A percentile compares a stretch with the other conserved stretches of the same genome.
Evolutionary conservation across 2,329 filamentous ascomycete species (phyloP).

Genomic region (Elsinoe batatas): DNA sequence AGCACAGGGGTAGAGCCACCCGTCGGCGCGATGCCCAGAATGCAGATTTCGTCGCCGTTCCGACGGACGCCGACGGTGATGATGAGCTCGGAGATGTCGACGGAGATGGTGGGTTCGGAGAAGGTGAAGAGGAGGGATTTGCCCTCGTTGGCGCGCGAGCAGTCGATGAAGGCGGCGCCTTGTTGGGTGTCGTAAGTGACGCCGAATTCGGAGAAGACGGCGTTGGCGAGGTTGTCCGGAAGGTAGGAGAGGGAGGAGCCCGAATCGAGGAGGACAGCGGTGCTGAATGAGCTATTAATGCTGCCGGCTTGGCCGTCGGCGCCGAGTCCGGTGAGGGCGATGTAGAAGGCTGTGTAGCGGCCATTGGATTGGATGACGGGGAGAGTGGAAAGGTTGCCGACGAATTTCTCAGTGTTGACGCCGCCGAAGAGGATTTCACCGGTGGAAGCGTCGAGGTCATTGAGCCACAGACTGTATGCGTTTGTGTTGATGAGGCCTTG

Average conservation of each 20-base stretch:
- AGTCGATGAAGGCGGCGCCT: constrained; percentile 44
- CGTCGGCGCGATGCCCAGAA: constrained; percentile 44
- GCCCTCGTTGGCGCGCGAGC: constrained; percentile 39
- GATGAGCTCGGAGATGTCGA: constrained; percentile 47
- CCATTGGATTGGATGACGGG: constrained; percentile 43
- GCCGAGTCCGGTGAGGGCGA: constrained; percentile 41
- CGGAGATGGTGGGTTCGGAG: constrained; percentile 44
- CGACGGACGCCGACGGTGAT: constrained; percentile 38
- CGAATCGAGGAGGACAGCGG: constrained; percentile 60
- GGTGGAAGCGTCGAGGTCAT: constrained; percentile 49
- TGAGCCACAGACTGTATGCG: constrained; percentile 60
- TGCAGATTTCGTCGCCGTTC: constrained; percentile 33
- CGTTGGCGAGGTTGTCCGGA: constrained; percentile 48
- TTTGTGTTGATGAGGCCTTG: constrained; percentile 53
- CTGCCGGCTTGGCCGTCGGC: constrained; percentile 33
- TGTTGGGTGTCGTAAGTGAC: constrained; percentile 33
- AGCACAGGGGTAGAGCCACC: constrained; percentile 41
- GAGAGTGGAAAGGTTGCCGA: constrained; percentile 52
- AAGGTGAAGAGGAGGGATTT: constrained; percentile 49
- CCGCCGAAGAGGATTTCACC: constrained; percentile 71
- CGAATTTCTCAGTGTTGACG: constrained; percentile 66
- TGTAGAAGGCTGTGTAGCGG: constrained; percentile 44
- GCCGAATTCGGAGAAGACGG: constrained; percentile 32
- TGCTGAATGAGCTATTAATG: constrained; percentile 33
- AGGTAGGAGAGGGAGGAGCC: constrained; percentile 65